Evolutionary conservation across 2,329 filamentous ascomycete species (phyloP).

Genomic region (Aspergillus sp.): DNA sequence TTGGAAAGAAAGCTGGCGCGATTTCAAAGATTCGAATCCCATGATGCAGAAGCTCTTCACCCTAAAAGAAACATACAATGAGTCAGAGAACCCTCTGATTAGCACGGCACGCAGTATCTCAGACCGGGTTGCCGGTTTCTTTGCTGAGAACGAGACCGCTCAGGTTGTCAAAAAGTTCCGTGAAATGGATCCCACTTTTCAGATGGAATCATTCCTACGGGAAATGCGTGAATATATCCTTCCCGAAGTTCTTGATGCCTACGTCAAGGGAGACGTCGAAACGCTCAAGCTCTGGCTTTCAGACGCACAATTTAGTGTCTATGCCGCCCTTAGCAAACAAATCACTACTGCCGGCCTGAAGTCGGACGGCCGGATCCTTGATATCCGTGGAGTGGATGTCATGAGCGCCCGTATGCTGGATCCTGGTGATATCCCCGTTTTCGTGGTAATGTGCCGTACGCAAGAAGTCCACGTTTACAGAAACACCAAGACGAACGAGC

Average conservation of each 20-base stretch:
- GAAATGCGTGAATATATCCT: constrained; percentile 98
- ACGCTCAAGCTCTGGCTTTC: constrained; percentile 94
- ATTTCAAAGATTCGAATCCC: constrained; percentile 87
- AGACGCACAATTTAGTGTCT: constrained; percentile 93
- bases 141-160: constrained; percentile 97
- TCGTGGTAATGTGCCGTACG: constrained; percentile 93
- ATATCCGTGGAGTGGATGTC: constrained; percentile 90
- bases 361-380: constrained; percentile 90
- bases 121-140: constrained; percentile 90
- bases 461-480: constrained; percentile 98
- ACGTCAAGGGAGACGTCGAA: constrained; percentile 92
- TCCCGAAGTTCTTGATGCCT: constrained; percentile 94
- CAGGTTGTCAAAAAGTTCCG: constrained; percentile 98
- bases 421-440: constrained; percentile 68
- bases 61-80: constrained; percentile 84
- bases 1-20: constrained; percentile 98
- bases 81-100: constrained; percentile 95
- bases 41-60: constrained; percentile 85
- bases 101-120: constrained; percentile 91
- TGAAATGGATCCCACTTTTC: constrained; percentile 91
- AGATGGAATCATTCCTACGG: constrained; percentile 89
- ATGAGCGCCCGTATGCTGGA: constrained; percentile 49
- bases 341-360: constrained; percentile 91
- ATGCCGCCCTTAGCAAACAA: constrained; percentile 94
- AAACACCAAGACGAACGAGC: constrained; percentile 82